Evolutionary conservation across 2,329 filamentous ascomycete species (phyloP), one percentile per base, ranked within the genome.

Genomic region (Scedosporium apiospermum): DNA sequence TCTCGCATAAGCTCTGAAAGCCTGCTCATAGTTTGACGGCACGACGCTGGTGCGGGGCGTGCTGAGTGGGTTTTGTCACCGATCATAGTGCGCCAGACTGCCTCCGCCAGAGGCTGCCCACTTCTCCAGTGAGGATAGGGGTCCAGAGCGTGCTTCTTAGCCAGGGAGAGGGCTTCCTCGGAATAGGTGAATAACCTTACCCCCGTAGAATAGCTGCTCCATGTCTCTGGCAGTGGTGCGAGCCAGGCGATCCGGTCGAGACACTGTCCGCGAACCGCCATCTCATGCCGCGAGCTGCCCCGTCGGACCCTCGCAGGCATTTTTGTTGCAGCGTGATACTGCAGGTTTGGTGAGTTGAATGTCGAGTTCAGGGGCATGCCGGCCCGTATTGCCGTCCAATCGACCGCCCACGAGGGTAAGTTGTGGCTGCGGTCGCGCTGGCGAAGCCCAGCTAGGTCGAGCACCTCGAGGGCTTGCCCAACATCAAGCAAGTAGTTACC

Each of bases 41-140:
- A 57, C 16, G 23, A 16, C 16, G 53, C n/a, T 16, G 53, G 53
- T 26, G 53, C 53, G 23, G 23, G 23, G 23, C 30, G 23, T 10
- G 30, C 23, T n/a, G 23, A 27, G n/a, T 38, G 30, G 53, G 23
- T 63, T 16, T 55, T 55, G 21, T 63, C 58, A 27, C 5, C 61
- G 7, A 63, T 60, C 14, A 42, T 53, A 21, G 61, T 63, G 21
- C 61, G 23, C 61, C 61, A 63, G 26, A 63, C 41, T 5, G 55
- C 61, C 9, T 63, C 61, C 21, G 34, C 61, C 2, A 63, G 14
- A 18, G 3, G n/a, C 38, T 63, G 53, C 2, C 61, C 57, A 10
- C 44, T 21, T 49, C 44, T 21, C 18, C 44, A 21, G 44, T 49
- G 10, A 14, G 44, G 44, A 21, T 49, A 49, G 18, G 44, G 44